phyloP scores from a whole-genome alignment of 441 rosid genomes.

The Bruguiera hainesii region DNA sequence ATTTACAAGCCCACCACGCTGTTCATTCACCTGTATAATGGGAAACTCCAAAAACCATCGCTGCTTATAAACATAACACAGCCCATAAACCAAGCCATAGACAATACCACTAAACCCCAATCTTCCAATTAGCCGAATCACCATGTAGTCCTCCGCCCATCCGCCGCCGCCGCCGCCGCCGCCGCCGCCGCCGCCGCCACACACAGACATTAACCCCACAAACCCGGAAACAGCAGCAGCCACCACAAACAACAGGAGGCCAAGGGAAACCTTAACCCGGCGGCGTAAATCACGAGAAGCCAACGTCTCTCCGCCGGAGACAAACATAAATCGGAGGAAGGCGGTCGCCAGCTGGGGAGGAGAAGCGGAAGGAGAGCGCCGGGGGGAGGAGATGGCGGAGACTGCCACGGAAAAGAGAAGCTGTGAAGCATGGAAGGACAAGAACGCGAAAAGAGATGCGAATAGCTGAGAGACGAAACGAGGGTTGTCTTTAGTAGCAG shows the following conservation, averaged over 20 bases:
- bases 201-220: slow-evolving; percentile 38
- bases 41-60: slow-evolving; percentile 82
- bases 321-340: slow-evolving; percentile 32
- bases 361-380: slow-evolving; percentile 37
- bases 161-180: slow-evolving; percentile 25
- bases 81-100: slow-evolving; percentile 56
- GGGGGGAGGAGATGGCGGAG: slow-evolving; percentile 47
- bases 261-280: slow-evolving; percentile 44
- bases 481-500: neutral
- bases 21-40: slow-evolving; percentile 63
- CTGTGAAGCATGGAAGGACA: slow-evolving; percentile 33
- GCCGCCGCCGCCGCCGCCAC: neutral
- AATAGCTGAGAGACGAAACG: neutral
- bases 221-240: slow-evolving; percentile 56
- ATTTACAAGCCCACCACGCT: too few species aligned
- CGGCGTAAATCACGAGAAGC: slow-evolving; percentile 46
- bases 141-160: neutral
- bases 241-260: slow-evolving; percentile 40
- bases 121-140: slow-evolving; percentile 27
- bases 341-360: slow-evolving; percentile 38
- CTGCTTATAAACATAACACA: slow-evolving; percentile 42
- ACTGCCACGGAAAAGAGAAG: slow-evolving; percentile 58
- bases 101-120: slow-evolving; percentile 63
- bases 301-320: slow-evolving; percentile 18
- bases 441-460: slow-evolving; percentile 31